Base-by-base conservation (phyloP, 768 basidiomycete species). In the Rubroboletus pulcherrimus region DNA sequence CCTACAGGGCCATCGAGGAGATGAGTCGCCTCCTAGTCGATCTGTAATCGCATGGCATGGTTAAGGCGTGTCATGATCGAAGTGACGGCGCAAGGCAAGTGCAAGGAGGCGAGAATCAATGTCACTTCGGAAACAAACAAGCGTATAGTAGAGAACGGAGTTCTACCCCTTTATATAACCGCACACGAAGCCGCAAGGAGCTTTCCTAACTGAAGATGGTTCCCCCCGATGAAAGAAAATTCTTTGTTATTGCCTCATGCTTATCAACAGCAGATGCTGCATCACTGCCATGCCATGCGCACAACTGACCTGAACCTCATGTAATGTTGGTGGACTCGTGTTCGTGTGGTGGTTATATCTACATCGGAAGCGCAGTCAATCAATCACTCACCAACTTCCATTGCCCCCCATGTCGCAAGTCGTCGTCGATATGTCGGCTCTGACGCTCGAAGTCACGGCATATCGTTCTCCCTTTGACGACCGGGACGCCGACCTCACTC, bases 401-500 rank as follows among this genome's bases (percentile, higher is more conserved):
- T 50, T n/a, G 30, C 12, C 34, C 43, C 47, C 47, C 59, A 72
- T 71, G 69, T 70, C 70, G 9, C 69, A 71, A 55, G 49, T 59
- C 49, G 33, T 67, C 44, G 58, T 50, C 26, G 55, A 49, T 45
- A 68, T 67, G 58, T 53, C 71, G n/a, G 57, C 66, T 41, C 62
- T 72, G 47, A 63, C 69, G 0, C 61, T 72, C 42, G 66, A 71
- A 54, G 57, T 65, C 52, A 37, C 59, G 4, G 61, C 66, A 0
- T 68, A 56, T 53, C 56, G 62, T 24, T 60, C 79, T 55, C 67
- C 70, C 30, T 75, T 80, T 69, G 65, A 78, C 58, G 70, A 73
- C 44, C 63, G 48, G 24, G 71, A 75, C 26, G 76, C 75, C 9
- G 77, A 81, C 57, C 62, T 79, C 52, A 68, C 77, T 43, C 65